A percentile compares a stretch with the other conserved stretches of the same genome.
These are phyloP conservation scores for Rhizophagus prolifer DNA, from an alignment of 192 early-diverging fungal species.

Conservation along the genomic window DNA sequence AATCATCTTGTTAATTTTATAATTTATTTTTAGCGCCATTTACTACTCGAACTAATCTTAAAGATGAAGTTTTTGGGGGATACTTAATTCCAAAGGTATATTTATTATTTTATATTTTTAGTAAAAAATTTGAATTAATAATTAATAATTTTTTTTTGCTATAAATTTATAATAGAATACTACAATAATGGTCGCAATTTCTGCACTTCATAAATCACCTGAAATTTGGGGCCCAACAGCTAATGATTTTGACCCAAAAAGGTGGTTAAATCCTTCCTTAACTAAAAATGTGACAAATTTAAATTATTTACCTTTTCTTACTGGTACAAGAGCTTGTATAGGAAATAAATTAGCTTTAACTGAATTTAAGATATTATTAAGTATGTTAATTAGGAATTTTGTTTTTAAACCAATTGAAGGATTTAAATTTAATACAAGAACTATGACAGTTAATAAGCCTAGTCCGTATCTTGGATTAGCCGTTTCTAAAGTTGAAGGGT, in stretches of 20 bases:
- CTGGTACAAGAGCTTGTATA: conserved; percentile 58
- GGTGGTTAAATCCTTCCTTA: conserved; percentile 48
- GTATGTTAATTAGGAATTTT: conserved; percentile 14
- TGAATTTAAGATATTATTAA: conserved; percentile 56
- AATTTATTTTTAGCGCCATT: conserved; percentile 35
- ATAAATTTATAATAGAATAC: too few relatives aligned
- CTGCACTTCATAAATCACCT: too few relatives aligned
- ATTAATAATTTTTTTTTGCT: too few relatives aligned
- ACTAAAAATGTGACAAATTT: conserved; percentile 33
- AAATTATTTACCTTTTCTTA: conserved; percentile 47
- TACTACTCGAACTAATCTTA: conserved; percentile 36
- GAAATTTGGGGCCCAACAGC: background rate
- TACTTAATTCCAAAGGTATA: conserved; percentile 52
- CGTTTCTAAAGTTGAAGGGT: background rate
- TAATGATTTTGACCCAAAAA: conserved; percentile 50
- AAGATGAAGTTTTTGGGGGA: conserved; percentile 40
- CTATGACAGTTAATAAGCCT: background rate
- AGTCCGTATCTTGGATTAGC: background rate
- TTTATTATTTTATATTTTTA: background rate
- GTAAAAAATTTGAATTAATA: background rate
- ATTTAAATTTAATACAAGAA: background rate
- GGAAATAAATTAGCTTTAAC: conserved; percentile 55
- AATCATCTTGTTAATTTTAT: background rate
- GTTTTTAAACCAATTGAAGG: background rate
- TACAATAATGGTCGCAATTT: too few relatives aligned